Evolutionary conservation across 805 yeast species (phyloP).

Genomic region (Ogataea pilisensis): DNA sequence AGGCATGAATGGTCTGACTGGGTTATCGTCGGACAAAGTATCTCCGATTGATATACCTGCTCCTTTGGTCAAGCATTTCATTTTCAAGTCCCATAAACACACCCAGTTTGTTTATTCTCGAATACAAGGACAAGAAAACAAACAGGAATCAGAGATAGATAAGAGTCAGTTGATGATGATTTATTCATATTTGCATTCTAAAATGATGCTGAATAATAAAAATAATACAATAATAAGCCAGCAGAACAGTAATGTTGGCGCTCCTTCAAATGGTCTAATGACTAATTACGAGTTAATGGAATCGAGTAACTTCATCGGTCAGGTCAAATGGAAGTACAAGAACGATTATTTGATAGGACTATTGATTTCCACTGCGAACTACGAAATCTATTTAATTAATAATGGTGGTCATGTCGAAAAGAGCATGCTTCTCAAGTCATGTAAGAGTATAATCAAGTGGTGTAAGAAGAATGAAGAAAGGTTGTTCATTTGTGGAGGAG

Average conservation of each 20-base stretch:
- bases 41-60: slow-evolving; percentile 52
- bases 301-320: slow-evolving; percentile 21
- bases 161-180: slow-evolving; percentile 26
- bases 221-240: not conserved
- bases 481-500: slow-evolving; percentile 72
- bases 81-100: slow-evolving; percentile 65
- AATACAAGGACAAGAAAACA: slow-evolving; percentile 17
- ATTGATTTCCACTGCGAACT: slow-evolving; percentile 33
- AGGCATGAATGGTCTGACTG: slow-evolving; percentile 25
- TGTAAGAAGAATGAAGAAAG: slow-evolving; percentile 66
- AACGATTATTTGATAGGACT: slow-evolving; percentile 25
- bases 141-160: slow-evolving; percentile 13
- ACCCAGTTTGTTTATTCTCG: slow-evolving; percentile 53
- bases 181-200: slow-evolving; percentile 26
- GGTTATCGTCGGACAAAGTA: slow-evolving; percentile 34
- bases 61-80: slow-evolving; percentile 66
- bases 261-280: not conserved
- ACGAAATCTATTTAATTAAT: slow-evolving; percentile 59
- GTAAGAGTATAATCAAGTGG: slow-evolving; percentile 69
- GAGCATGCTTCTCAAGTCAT: slow-evolving; percentile 54
- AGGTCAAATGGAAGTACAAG: slow-evolving; percentile 24
- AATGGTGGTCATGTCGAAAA: slow-evolving; percentile 52
- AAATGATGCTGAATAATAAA: slow-evolving; percentile 11
- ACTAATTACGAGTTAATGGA: slow-evolving; percentile 9
- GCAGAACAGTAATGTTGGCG: not conserved